Evolutionary conservation across 306 rosid species (phyloP).

Genomic region (Malus domestica): DNA sequence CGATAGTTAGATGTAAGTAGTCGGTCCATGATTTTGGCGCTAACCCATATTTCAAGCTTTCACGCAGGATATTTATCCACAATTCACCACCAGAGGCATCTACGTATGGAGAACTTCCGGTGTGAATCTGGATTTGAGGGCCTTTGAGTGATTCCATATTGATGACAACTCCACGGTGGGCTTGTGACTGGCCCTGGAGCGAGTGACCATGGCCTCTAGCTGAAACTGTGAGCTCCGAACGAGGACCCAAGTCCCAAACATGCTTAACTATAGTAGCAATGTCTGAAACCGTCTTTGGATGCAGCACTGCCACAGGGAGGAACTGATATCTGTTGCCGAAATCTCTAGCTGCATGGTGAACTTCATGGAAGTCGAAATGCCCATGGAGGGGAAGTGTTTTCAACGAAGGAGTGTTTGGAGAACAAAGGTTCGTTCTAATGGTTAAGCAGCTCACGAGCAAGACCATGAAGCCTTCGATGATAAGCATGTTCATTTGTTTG

Average conservation of each 20-base stretch:
- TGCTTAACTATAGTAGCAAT: conserved; percentile 57
- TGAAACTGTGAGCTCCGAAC: conserved; percentile 72
- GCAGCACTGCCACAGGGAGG: conserved; percentile 60
- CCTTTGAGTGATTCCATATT: conserved; percentile 70
- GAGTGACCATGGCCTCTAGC: conserved; percentile 99
- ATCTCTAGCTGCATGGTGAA: conserved; percentile 60
- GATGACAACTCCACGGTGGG: conserved; percentile 73
- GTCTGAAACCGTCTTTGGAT: conserved; percentile 76
- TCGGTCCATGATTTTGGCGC: conserved; percentile 98
- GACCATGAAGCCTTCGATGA: conserved; percentile 46
- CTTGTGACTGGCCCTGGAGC: conserved; percentile 82
- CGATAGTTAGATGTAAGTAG: conserved; percentile 83
- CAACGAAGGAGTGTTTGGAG: conserved; percentile 43
- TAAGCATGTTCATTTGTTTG: conserved; percentile 32
- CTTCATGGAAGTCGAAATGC: conserved; percentile 53
- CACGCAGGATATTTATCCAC: conserved; percentile 89
- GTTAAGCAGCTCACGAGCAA: conserved; percentile 45
- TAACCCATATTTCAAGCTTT: conserved; percentile 67
- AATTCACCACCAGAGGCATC: conserved; percentile 86
- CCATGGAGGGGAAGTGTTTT: conserved; percentile 60
- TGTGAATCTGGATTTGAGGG: conserved; percentile 46
- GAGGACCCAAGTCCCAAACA: conserved; percentile 70
- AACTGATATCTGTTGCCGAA: conserved; percentile 74
- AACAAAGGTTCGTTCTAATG: conserved; percentile 37
- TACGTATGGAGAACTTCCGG: conserved; percentile 43